Evolutionary conservation across 495 filamentous ascomycete genomes (phyloP).

Genomic region (Daldinia grandis): DNA sequence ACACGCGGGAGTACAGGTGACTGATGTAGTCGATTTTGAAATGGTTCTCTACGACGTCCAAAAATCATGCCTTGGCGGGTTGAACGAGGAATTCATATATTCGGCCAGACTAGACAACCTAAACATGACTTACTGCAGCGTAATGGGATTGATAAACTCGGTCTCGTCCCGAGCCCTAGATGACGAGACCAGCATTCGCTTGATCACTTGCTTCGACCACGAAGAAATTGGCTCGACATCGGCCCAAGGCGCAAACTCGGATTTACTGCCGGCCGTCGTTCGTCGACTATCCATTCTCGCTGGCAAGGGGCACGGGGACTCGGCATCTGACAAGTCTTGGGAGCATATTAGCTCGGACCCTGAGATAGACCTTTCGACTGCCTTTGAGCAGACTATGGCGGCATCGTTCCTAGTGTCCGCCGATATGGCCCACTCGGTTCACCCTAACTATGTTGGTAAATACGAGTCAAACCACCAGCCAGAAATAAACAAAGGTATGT

Average conservation of each 20-base stretch:
- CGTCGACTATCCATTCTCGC: constrained; percentile 85
- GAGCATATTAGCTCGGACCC: constrained; percentile 60
- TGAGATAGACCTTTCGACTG: constrained; percentile 68
- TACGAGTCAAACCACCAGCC: constrained; percentile 91
- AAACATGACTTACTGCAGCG: constrained; percentile 90
- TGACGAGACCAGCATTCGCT: constrained; percentile 79
- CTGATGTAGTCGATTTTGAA: constrained; percentile 91
- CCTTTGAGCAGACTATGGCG: constrained; percentile 91
- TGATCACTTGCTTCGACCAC: constrained; percentile 95
- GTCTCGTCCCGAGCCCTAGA: constrained; percentile 66
- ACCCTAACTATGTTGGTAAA: constrained; percentile 92
- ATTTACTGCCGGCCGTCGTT: constrained; percentile 86
- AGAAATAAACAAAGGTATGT: constrained; percentile 80
- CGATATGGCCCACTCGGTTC: constrained; percentile 95
- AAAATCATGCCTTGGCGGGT: constrained; percentile 83
- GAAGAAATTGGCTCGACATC: constrained; percentile 94
- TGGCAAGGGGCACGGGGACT: constrained; percentile 50
- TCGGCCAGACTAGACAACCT: constrained; percentile 93
- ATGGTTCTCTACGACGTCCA: constrained; percentile 96
- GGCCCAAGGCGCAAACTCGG: constrained; percentile 93
- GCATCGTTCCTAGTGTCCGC: constrained; percentile 96
- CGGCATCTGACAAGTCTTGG: constrained; percentile 59
- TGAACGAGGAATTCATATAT: constrained; percentile 94
- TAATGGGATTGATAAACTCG: constrained; percentile 82
- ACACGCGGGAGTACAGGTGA: constrained; percentile 71